Conservation (phyloP, 208 protist genomes). For the Crithidia fasciculata region DNA sequence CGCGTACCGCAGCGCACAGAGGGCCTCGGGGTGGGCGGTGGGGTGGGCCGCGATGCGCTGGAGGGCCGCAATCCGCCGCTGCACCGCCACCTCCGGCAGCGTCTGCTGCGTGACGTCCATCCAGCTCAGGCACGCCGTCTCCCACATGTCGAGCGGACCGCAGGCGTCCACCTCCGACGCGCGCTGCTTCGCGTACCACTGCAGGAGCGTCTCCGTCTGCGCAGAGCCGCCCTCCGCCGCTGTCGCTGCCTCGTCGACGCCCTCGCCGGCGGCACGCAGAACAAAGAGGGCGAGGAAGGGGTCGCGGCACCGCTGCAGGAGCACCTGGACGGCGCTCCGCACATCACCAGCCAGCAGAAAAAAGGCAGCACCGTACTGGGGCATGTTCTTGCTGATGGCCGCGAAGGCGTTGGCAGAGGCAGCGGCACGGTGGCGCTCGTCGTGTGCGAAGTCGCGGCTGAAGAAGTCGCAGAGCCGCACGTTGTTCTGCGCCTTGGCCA, state of each 20-base stretch:
- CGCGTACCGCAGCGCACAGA: constrained; percentile 62
- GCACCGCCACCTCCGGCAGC: constrained; percentile 24
- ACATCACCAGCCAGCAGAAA: constrained; percentile 92
- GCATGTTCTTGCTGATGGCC: constrained; percentile 87
- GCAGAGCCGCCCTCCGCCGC: neutral
- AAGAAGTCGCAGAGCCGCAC: constrained; percentile 89
- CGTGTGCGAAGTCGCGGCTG: constrained; percentile 80
- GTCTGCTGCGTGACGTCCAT: constrained; percentile 36
- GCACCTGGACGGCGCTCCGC: constrained; percentile 84
- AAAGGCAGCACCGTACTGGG: constrained; percentile 90
- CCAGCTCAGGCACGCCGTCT: constrained; percentile 67
- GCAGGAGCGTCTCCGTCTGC: constrained; percentile 22
- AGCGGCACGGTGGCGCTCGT: constrained; percentile 62
- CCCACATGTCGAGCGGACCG: constrained; percentile 63
- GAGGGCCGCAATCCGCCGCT: constrained; percentile 38
- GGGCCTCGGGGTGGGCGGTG: constrained; percentile 60
- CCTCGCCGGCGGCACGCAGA: constrained; percentile 53
- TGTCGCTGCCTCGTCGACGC: neutral
- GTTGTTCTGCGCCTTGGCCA: constrained; percentile 92
- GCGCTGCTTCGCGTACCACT: constrained; percentile 38
- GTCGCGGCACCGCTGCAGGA: constrained; percentile 80
- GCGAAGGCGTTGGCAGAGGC: constrained; percentile 93
- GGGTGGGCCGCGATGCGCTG: constrained; percentile 47
- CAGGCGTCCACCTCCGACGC: constrained; percentile 26
- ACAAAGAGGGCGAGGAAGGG: constrained; percentile 80